Conservation (phyloP, 345 rosid species). For the Viola odorata region DNA sequence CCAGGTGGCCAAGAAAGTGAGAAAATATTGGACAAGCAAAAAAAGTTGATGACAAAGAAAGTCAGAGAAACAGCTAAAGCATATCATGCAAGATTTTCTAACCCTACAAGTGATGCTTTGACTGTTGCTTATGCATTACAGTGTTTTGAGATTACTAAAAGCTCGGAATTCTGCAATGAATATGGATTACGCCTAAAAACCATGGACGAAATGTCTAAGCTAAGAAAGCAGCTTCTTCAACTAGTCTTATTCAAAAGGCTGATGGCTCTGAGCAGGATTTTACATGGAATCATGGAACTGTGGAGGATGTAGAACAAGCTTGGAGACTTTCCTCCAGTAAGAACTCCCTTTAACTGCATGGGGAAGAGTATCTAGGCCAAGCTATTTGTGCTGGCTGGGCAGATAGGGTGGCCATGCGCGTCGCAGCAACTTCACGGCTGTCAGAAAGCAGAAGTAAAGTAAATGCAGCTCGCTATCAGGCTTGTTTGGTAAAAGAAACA, state of each 20-base stretch:
- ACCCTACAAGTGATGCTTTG: conserved; percentile 79
- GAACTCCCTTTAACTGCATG: conserved; percentile 46
- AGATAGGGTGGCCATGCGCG: conserved; percentile 73
- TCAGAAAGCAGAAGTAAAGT: conserved; percentile 40
- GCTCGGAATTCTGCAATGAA: conserved; percentile 49
- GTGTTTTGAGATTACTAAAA: conserved; percentile 54
- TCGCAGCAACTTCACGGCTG: conserved; percentile 26
- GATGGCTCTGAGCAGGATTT: conserved; percentile 35
- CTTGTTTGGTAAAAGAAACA: conserved; percentile 59
- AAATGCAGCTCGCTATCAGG: conserved; percentile 51
- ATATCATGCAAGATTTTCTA: conserved; percentile 56
- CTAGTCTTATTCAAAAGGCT: conserved; percentile 47
- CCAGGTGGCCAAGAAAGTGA: conserved; percentile 17
- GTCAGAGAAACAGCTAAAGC: conserved; percentile 48
- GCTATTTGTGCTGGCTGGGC: conserved; percentile 97
- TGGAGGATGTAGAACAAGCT: conserved; percentile 55
- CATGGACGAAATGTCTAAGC: conserved; percentile 90
- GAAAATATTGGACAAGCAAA: conserved; percentile 33
- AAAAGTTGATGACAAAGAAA: conserved; percentile 49
- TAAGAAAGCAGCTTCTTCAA: conserved; percentile 74
- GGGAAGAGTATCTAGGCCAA: conserved; percentile 68
- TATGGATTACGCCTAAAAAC: conserved; percentile 63
- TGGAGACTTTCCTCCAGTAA: conserved; percentile 53
- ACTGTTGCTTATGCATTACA: conserved; percentile 66
- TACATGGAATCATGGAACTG: conserved; percentile 69